Evolutionary conservation across 2,329 filamentous ascomycete species (phyloP).

Genomic region (Alternaria ethzedia): DNA sequence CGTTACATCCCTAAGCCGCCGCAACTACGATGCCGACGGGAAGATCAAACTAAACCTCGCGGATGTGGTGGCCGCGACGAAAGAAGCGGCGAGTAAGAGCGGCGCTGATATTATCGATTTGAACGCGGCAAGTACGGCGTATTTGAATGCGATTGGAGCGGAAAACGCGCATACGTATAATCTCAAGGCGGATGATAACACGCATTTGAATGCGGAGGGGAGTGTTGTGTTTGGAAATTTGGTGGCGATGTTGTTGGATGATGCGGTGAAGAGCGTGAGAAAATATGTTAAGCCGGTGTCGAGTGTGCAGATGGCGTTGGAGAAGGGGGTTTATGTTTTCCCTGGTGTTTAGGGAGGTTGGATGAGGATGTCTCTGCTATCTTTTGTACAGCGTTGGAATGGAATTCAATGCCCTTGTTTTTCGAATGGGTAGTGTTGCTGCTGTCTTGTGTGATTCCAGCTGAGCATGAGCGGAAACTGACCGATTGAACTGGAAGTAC

Average conservation of each 20-base stretch:
- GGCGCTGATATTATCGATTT: slow-evolving; percentile 57
- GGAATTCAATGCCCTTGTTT: rapidly evolving
- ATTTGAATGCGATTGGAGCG: slow-evolving; percentile 59
- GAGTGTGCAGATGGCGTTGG: slow-evolving; percentile 16
- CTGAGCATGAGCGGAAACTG: no score
- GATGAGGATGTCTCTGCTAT: background rate
- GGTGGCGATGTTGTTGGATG: slow-evolving; percentile 24
- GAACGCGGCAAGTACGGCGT: slow-evolving; percentile 57
- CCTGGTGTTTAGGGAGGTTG: background rate
- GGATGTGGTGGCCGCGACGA: slow-evolving; percentile 53
- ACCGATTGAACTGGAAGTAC: no score
- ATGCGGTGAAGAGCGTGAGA: slow-evolving; percentile 9
- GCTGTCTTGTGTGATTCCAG: no score
- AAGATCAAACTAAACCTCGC: slow-evolving; percentile 55
- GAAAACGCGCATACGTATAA: slow-evolving; percentile 58
- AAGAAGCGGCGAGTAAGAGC: slow-evolving; percentile 52
- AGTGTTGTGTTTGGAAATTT: slow-evolving; percentile 34
- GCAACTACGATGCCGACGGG: slow-evolving; percentile 50
- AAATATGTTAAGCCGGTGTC: slow-evolving; percentile 21
- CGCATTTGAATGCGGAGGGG: slow-evolving; percentile 27
- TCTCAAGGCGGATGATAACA: slow-evolving; percentile 37
- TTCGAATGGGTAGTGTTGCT: no score
- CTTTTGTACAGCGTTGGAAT: background rate
- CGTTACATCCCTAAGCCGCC: slow-evolving; percentile 61
- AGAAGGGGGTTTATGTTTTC: slow-evolving; percentile 20